phyloP scores from a whole-genome alignment of 2,329 filamentous ascomycete genomes.

The Coniochaeta prunicola region DNA sequence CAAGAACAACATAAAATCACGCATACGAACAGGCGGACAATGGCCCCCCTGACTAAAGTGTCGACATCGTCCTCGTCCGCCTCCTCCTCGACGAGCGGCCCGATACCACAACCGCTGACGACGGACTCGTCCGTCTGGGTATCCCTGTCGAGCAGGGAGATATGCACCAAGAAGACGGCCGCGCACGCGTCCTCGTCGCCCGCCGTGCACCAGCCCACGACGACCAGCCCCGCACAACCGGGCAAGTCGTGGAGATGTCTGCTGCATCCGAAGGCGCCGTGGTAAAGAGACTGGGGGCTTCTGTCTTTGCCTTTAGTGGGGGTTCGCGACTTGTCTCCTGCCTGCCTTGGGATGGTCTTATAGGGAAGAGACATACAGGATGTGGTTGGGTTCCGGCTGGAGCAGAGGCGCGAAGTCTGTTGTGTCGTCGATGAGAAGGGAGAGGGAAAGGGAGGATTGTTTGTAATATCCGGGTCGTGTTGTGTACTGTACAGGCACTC shows the following conservation, averaged over 20 bases:
- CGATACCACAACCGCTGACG: neutral
- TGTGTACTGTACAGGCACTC: too few species aligned
- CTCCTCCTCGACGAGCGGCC: neutral
- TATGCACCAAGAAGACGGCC: neutral
- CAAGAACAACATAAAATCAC: neutral
- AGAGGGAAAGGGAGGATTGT: too few species aligned
- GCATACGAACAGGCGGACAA: neutral
- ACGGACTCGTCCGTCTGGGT: neutral
- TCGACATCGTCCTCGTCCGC: neutral
- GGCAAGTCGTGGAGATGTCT: neutral
- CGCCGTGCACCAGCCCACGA: neutral
- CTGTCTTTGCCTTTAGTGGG: too few species aligned
- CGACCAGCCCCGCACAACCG: neutral
- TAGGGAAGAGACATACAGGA: too few species aligned
- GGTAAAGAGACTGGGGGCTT: neutral
- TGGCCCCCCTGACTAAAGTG: neutral
- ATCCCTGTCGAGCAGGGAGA: neutral
- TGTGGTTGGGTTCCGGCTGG: too few species aligned
- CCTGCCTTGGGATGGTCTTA: too few species aligned
- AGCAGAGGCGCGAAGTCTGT: too few species aligned
- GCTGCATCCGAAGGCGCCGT: neutral
- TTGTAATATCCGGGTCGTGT: too few species aligned
- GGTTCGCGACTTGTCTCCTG: too few species aligned
- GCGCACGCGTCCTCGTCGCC: neutral
- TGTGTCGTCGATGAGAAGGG: too few species aligned